Evolutionary conservation across 306 rosid genomes (phyloP).

Genomic region (Dryas octopetala): DNA sequence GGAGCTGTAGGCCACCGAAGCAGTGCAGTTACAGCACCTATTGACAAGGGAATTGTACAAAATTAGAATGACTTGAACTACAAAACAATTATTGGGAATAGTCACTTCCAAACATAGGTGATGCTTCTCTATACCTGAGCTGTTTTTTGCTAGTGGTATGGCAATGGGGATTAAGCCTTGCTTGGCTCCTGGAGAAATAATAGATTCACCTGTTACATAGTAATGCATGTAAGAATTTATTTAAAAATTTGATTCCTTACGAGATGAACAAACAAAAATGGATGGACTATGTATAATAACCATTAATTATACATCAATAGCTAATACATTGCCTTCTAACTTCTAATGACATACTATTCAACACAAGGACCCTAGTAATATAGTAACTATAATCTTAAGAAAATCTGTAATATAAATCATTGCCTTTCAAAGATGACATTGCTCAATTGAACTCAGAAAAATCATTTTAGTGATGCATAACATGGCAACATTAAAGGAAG

Average conservation of each 20-base stretch:
- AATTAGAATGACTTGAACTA: constrained; percentile 18
- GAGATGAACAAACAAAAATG: background rate
- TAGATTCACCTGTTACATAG: constrained; percentile 66
- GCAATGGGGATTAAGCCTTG: constrained; percentile 79
- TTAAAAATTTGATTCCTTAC: background rate
- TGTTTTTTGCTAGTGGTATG: constrained; percentile 68
- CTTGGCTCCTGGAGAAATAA: constrained; percentile 79
- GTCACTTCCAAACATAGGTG: background rate
- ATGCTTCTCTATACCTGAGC: constrained; percentile 51
- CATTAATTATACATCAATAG: background rate
- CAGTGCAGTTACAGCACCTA: constrained; percentile 78
- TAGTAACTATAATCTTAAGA: background rate
- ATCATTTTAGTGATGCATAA: background rate
- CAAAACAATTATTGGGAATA: constrained; percentile 10
- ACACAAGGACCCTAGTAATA: background rate
- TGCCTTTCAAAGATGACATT: background rate
- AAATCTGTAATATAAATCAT: background rate
- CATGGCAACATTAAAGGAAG: constrained; percentile 1
- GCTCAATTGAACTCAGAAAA: background rate
- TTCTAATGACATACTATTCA: background rate
- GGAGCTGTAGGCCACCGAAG: constrained; percentile 98
- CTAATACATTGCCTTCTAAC: background rate
- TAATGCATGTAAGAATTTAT: constrained; percentile 13
- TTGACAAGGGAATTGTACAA: constrained; percentile 18
- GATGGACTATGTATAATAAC: background rate